Base-by-base conservation (phyloP, 495 filamentous ascomycete species). In the Podospora anserina region DNA sequence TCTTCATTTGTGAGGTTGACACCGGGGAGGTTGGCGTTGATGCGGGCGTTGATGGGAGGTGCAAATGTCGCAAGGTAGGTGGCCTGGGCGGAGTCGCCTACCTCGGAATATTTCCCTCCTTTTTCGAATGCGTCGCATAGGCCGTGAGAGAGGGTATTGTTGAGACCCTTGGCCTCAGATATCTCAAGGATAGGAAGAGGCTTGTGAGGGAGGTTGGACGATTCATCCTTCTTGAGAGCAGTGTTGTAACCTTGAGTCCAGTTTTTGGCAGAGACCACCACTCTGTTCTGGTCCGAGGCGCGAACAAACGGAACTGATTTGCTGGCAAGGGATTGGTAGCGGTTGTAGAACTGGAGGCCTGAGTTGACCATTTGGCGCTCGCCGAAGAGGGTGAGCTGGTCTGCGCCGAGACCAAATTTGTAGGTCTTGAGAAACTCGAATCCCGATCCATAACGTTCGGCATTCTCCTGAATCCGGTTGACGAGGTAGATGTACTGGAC, bases 101-200 rank as follows among this genome's bases (percentile, higher is more conserved):
- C 78, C 3, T 80, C 68, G 34, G 78, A 78, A 59, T 81, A 71
- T 44, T 82, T 79, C 11, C 80, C 80, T 4, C 27, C 27, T 44
- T 74, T 69, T 67, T 88, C 85, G 72, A 93, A 94, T 1, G 77
- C 81, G 3, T 83, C 82, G 76, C 93, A 96, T 58, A 87, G 82
- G 32, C 84, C 83, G 70, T 92, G 89, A 70, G 88, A 87, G 1
- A 97, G 84, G 9, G 90, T 91, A 72, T 96, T 96, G 78, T 97
- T 96, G 34, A 80, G 82, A 5, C 32, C 32, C 15, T 63, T 16
- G 7, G n/a, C 61, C 30, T 82, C 84, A 2, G 78, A 68, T 2
- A 77, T 81, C 76, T 94, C 91, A 16, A 84, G 82, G 65, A 96
- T 89, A 30, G 89, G 71, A 13, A 94, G 75, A 59, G 88, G 87